Percentiles rank a stretch among this genome's conserved stretches.
Evolutionary conservation across 768 basidiomycete genomes (phyloP).

Genomic region (Tulasnella sp.): DNA sequence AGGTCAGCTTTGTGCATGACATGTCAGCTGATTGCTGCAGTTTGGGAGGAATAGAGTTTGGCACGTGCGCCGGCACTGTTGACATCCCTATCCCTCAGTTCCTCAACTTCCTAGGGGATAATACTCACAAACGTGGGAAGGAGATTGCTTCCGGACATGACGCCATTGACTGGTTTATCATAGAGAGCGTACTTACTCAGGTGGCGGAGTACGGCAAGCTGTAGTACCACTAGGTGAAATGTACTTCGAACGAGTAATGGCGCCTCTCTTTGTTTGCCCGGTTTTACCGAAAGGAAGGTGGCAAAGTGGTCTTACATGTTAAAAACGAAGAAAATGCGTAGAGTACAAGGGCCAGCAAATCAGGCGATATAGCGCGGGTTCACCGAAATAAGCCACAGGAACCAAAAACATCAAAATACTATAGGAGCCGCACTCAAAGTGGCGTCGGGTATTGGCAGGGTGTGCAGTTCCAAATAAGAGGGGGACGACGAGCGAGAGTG

Average conservation of each 20-base stretch:
- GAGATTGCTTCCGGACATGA: not conserved
- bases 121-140: not conserved
- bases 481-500: too few relatives aligned
- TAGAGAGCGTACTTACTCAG: not conserved
- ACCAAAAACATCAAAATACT: too few relatives aligned
- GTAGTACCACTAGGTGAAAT: not conserved
- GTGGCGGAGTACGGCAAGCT: not conserved
- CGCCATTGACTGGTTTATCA: not conserved
- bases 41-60: not conserved
- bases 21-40: not conserved
- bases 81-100: not conserved
- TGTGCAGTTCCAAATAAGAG: too few relatives aligned
- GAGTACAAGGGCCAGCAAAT: too few relatives aligned
- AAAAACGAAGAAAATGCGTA: too few relatives aligned
- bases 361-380: slow-evolving; percentile 41
- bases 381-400: too few relatives aligned
- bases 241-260: too few relatives aligned
- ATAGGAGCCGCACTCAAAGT: too few relatives aligned
- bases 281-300: too few relatives aligned
- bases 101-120: not conserved
- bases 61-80: not conserved
- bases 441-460: too few relatives aligned
- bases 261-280: too few relatives aligned
- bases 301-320: too few relatives aligned
- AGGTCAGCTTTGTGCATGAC: not conserved